Evolutionary conservation across 176 grass and related monocot genomes (phyloP), one percentile per base, ranked within the genome.

Genomic region (Neostapfia colusana): DNA sequence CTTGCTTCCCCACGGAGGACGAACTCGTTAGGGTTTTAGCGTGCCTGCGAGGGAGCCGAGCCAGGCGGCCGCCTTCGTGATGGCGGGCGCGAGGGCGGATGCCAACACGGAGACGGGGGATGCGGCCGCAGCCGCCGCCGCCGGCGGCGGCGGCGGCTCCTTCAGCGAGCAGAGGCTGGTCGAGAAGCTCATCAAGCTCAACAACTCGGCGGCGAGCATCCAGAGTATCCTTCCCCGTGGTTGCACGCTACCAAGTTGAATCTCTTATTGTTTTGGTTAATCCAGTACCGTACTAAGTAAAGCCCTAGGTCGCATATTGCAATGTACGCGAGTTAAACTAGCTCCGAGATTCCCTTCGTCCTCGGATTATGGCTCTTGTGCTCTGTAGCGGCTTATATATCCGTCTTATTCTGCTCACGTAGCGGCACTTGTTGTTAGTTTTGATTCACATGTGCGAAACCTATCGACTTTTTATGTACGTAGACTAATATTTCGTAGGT

Each of bases 181-280:
- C 31, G 89, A 99, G 63, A 99, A 99, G 87, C 89, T 99, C 9
- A 79, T 60, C 38, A 95, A 89, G 83, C 89, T 99, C 64, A 99
- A 99, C 86, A 99, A 54, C 83, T 90, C 95, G 23, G 91, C 93
- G 21, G 81, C 93, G 71, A 95, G 95, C 85, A 92, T 99, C 44
- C 87, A 99, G 75, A 87, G 95, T 99, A 99, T 92, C 89, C 85
- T 95, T 92, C 82, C 34, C 16, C 62, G 11, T 72, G 27, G 23
- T 75, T 31, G 45, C 26, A 14, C 18, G 46, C 49, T 43, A 53
- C 8, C 27, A 73, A 55, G 78, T 27, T 81, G 26, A 51, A 37
- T 45, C 63, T 36, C 25, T 72, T 62, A 14, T 59, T 53, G 26
- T 61, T 20, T 84, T 25, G 27, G 65, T 80, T 88, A 51, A 40